Percentiles rank a stretch among this genome's conserved stretches.
Conservation (phyloP, 2,329 filamentous ascomycete genomes). For the Leptographium lundbergii region DNA sequence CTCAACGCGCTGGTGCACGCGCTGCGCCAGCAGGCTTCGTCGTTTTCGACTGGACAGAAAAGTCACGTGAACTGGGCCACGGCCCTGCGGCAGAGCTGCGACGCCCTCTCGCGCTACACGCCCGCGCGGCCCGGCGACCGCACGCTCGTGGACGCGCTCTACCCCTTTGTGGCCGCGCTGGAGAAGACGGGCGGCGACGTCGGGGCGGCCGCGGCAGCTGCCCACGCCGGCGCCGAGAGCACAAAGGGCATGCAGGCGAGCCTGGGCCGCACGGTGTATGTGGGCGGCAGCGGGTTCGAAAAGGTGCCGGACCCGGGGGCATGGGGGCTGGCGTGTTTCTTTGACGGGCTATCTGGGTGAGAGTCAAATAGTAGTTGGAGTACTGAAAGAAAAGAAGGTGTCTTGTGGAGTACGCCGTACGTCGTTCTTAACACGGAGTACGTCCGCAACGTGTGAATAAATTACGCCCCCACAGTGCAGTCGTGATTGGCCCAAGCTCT, state of each 20-base stretch:
- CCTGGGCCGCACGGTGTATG: conserved; percentile 71
- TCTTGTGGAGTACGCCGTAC: too few relatives aligned
- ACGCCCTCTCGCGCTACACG: conserved; percentile 69
- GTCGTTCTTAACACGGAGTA: background rate
- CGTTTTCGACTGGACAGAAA: conserved; percentile 15
- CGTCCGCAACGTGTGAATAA: background rate
- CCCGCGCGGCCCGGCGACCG: conserved; percentile 81
- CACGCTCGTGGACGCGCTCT: conserved; percentile 79
- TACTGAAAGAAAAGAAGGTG: too few relatives aligned
- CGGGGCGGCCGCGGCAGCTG: conserved; percentile 61
- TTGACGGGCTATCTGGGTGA: conserved; percentile 50
- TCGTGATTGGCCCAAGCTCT: background rate
- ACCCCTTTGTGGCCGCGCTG: conserved; percentile 73
- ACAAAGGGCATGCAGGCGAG: conserved; percentile 91
- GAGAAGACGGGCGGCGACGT: conserved; percentile 47
- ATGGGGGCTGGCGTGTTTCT: conserved; percentile 64
- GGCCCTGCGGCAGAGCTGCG: conserved; percentile 59
- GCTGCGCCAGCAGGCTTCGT: conserved; percentile 28
- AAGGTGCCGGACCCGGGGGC: conserved; percentile 61
- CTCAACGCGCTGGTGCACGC: conserved; percentile 69
- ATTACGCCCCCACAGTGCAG: background rate
- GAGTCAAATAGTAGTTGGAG: too few relatives aligned
- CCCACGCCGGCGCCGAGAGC: conserved; percentile 61
- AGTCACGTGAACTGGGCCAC: conserved; percentile 36
- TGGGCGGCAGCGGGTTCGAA: conserved; percentile 42